phyloP scores from a whole-genome alignment of 805 yeast genomes.

The Suhomyces faveliae region DNA sequence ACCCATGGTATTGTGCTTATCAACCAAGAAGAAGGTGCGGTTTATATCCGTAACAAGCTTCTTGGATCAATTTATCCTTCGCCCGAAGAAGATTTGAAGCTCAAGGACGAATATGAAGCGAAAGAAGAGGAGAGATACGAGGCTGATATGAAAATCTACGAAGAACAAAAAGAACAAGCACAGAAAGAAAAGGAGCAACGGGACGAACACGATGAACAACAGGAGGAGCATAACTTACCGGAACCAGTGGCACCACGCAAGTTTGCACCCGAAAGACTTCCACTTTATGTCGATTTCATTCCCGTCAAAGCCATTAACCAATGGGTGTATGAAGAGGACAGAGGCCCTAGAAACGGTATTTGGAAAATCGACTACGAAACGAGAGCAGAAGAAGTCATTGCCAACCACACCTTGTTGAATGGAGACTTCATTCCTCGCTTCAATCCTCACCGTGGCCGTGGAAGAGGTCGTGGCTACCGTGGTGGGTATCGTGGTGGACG shows the following conservation, averaged over 20 bases:
- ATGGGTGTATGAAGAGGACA: conserved; percentile 48
- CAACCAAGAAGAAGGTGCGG: conserved; percentile 41
- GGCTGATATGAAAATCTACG: conserved; percentile 8
- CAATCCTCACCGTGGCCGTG: conserved; percentile 12
- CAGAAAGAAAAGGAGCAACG: too few relatives aligned
- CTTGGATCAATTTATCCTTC: conserved; percentile 37
- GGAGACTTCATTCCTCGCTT: conserved; percentile 16
- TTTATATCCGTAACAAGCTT: conserved; percentile 29
- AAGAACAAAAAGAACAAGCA: conserved; percentile 15
- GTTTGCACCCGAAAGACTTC: conserved; percentile 17
- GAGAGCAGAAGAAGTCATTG: conserved; percentile 31
- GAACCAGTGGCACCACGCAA: conserved; percentile 14
- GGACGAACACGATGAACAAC: conserved; percentile 13
- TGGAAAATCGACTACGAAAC: conserved; percentile 43
- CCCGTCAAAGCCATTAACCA: conserved; percentile 45
- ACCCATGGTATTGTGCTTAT: conserved; percentile 45
- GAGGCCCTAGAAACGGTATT: conserved; percentile 43
- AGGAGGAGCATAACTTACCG: conserved; percentile 3
- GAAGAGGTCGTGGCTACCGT: conserved; percentile 9
- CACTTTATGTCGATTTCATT: conserved; percentile 41
- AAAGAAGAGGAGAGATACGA: conserved; percentile 22
- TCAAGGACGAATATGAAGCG: conserved; percentile 15
- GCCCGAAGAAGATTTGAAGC: conserved; percentile 21
- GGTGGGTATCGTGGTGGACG: conserved; percentile 9
- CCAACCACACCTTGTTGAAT: conserved; percentile 31